These are phyloP conservation scores for Theobroma cacao DNA, from an alignment of 345 rosid species.

Conservation along the genomic window DNA sequence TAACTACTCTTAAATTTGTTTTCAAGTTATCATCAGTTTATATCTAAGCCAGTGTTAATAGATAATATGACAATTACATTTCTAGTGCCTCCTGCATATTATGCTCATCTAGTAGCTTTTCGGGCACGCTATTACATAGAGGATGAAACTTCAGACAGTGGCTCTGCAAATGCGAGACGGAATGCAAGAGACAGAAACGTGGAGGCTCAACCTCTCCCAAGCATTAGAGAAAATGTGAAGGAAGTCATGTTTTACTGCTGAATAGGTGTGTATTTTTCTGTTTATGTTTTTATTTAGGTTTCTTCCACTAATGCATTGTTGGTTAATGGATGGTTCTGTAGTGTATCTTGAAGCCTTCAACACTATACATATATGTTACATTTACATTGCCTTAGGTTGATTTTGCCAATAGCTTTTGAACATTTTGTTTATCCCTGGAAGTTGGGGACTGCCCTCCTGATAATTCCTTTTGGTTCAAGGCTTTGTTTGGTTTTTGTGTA, in stretches of 20 bases:
- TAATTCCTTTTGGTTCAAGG: background rate
- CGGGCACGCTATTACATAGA: slow-evolving; percentile 39
- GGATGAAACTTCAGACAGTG: slow-evolving; percentile 24
- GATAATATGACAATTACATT: background rate
- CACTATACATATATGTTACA: too few species aligned
- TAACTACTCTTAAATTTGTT: background rate
- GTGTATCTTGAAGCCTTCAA: too few species aligned
- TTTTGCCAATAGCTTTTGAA: background rate
- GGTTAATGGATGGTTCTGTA: background rate
- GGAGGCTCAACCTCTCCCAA: slow-evolving; percentile 23
- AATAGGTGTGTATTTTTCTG: background rate
- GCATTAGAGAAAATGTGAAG: slow-evolving; percentile 43
- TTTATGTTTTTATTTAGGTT: too few species aligned
- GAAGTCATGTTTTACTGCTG: slow-evolving; percentile 20
- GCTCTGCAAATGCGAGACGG: background rate
- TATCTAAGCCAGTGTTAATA: background rate
- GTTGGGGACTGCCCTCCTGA: too few species aligned
- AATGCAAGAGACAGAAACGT: background rate
- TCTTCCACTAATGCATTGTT: background rate
- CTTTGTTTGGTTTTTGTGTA: background rate
- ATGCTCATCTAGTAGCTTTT: slow-evolving; percentile 43
- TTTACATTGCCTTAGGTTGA: too few species aligned
- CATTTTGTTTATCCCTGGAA: background rate
- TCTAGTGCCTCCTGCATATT: slow-evolving; percentile 61
- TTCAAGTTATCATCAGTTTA: background rate